These are phyloP conservation scores for Ganoderma leucocontextum DNA, from an alignment of 1,284 basidiomycete genomes.

Conservation along the genomic window DNA sequence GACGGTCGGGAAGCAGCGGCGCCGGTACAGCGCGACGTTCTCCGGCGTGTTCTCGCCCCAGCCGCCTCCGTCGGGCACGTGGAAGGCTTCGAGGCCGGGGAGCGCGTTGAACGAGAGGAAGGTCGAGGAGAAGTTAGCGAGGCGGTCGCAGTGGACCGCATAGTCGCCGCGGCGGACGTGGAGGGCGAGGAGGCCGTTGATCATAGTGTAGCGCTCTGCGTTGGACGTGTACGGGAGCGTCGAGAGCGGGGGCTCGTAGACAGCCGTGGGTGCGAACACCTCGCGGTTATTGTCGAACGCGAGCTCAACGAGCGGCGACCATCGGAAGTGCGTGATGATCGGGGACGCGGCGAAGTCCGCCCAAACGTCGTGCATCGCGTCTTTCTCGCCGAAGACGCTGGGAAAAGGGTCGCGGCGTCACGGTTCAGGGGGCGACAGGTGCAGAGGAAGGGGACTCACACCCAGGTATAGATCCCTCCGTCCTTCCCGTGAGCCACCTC, in stretches of 20 bases:
- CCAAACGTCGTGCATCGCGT: conserved; percentile 56
- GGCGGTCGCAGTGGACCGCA: conserved; percentile 55
- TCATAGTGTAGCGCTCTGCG: conserved; percentile 35
- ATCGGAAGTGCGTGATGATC: conserved; percentile 58
- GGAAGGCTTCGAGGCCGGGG: conserved; percentile 46
- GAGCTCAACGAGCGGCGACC: conserved; percentile 67
- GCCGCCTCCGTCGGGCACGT: conserved; percentile 35
- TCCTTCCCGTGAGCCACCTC: conserved; percentile 23
- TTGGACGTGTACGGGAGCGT: conserved; percentile 25
- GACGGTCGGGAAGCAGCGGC: conserved; percentile 57
- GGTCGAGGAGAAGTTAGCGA: conserved; percentile 51
- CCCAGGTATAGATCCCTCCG: conserved; percentile 54
- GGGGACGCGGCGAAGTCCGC: conserved; percentile 55
- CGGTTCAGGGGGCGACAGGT: neutral
- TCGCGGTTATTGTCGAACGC: conserved; percentile 50
- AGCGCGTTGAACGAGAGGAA: conserved; percentile 54
- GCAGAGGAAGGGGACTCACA: conserved; percentile 42
- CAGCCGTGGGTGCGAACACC: conserved; percentile 41
- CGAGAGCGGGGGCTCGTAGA: conserved; percentile 19
- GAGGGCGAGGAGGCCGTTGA: conserved; percentile 58
- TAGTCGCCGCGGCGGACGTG: conserved; percentile 73
- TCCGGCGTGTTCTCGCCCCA: conserved; percentile 37
- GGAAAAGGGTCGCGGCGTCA: neutral
- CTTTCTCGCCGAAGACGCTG: conserved; percentile 61
- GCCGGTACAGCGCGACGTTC: conserved; percentile 44